Evolutionary conservation across 2,329 filamentous ascomycete species (phyloP), one percentile per base, ranked within the genome.

Genomic region (Alternaria rosae): DNA sequence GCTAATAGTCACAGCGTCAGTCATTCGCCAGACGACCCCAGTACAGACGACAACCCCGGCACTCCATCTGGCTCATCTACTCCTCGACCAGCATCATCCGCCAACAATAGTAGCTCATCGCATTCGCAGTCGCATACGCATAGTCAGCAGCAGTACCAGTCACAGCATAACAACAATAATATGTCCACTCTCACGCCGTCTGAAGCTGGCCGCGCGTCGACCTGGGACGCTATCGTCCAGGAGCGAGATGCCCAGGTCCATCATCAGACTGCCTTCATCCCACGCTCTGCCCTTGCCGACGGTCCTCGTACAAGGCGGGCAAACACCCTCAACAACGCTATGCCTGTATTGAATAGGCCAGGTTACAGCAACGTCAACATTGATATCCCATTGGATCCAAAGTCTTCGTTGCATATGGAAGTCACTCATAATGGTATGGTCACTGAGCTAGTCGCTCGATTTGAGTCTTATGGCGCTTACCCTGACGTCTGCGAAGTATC

Each of bases 371-470:
- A 65, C 13, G 42, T 76, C 48, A 70, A 69, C 56, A 74, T 72
- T 9, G 62, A 72, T 45, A 63, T 76, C 9, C 66, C 71, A 41
- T 52, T 69, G 53, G 60, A 66, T 55, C 57, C 42, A 7, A 62
- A 67, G n/a, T 67, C 72, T 23, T 64, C 59, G 3, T 35, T 75
- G 38, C 63, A 70, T 23, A 64, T 71, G 61, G 65, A 71, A 23
- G 51, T 70, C 26, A 65, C 64, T 48, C 69, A 75, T 21, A 60
- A 74, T 50, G 70, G 75, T 73, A 76, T 74, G 71, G 59, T 71
- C 54, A 63, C 61, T 57, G 62, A 70, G 54, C 61, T 70, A 20
- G 62, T 70, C 43, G 64, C 66, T 61, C 66, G 53, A n/a, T 70
- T 68, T 63, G 68, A 73, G 54, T 66, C 61, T 13, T 66, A 62